phyloP scores from a whole-genome alignment of 805 yeast species.

The Barnettozyma vustinii region DNA sequence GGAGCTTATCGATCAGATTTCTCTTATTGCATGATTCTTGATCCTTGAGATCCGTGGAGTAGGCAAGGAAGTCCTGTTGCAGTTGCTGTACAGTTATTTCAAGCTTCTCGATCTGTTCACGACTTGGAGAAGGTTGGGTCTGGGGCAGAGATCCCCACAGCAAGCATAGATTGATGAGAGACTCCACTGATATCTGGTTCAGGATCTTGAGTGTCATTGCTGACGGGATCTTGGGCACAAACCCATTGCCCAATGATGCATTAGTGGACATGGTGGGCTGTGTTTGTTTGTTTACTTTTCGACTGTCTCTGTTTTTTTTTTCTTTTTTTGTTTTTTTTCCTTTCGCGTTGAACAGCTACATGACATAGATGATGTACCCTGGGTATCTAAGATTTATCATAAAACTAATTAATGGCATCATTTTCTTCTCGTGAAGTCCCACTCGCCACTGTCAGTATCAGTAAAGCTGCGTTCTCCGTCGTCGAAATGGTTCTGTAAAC shows the following conservation, averaged over 20 bases:
- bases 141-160: conserved; percentile 21
- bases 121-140: conserved; percentile 17
- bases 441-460: conserved; percentile 8
- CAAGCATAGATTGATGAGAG: conserved; percentile 19
- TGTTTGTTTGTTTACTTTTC: not conserved
- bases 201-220: conserved; percentile 10
- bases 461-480: conserved; percentile 3
- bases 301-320: not conserved
- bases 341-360: not conserved
- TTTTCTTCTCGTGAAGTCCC: conserved; percentile 8
- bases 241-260: conserved; percentile 19
- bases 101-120: conserved; percentile 6
- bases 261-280: not conserved
- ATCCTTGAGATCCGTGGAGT: not conserved
- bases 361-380: no score
- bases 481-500: not conserved
- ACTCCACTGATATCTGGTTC: conserved; percentile 16
- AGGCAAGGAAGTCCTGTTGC: conserved; percentile 8
- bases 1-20: conserved; percentile 18
- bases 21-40: conserved; percentile 9
- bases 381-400: not conserved
- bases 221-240: conserved; percentile 16
- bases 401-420: not conserved
- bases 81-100: conserved; percentile 8
- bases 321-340: not conserved